These are phyloP conservation scores for Aureobasidium vineae DNA, from an alignment of 2,329 filamentous ascomycete genomes.

Conservation along the genomic window DNA sequence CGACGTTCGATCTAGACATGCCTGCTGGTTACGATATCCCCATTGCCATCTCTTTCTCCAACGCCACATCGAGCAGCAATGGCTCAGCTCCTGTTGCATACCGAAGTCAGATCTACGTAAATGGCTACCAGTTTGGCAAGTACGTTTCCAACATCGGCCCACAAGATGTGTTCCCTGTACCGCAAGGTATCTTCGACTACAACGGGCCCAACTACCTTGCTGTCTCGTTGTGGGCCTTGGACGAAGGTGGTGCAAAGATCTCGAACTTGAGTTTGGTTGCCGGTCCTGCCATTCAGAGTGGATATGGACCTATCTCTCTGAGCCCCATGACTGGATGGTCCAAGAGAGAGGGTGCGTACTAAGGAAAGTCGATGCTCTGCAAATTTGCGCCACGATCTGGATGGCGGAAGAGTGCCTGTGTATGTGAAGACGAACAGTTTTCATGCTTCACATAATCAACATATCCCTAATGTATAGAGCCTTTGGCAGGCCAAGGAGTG, in stretches of 20 bases:
- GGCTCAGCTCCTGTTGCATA: constrained; percentile 44
- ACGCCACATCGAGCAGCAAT: constrained; percentile 43
- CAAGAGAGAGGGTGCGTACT: constrained; percentile 38
- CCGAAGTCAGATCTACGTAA: constrained; percentile 64
- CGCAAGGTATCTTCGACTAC: constrained; percentile 71
- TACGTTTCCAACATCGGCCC: constrained; percentile 72
- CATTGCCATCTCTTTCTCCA: constrained; percentile 55
- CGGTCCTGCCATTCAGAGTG: constrained; percentile 37
- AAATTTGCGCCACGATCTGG: not conserved
- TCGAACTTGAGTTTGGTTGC: constrained; percentile 41
- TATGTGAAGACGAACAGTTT: not conserved
- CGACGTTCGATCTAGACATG: constrained; percentile 55
- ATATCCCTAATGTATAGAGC: not conserved
- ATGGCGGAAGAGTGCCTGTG: not conserved
- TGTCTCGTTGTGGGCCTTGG: constrained; percentile 66
- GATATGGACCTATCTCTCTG: constrained; percentile 36
- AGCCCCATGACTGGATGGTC: constrained; percentile 36
- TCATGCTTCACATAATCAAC: not conserved
- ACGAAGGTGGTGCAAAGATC: constrained; percentile 57
- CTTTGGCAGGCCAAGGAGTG: constrained; percentile 8
- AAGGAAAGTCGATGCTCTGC: not conserved
- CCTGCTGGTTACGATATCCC: constrained; percentile 59
- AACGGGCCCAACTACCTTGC: constrained; percentile 67
- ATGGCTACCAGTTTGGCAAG: constrained; percentile 71
- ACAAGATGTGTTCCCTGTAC: constrained; percentile 68